Base-by-base conservation (phyloP, 2,329 filamentous ascomycete species). In the Simplicillium sp. region DNA sequence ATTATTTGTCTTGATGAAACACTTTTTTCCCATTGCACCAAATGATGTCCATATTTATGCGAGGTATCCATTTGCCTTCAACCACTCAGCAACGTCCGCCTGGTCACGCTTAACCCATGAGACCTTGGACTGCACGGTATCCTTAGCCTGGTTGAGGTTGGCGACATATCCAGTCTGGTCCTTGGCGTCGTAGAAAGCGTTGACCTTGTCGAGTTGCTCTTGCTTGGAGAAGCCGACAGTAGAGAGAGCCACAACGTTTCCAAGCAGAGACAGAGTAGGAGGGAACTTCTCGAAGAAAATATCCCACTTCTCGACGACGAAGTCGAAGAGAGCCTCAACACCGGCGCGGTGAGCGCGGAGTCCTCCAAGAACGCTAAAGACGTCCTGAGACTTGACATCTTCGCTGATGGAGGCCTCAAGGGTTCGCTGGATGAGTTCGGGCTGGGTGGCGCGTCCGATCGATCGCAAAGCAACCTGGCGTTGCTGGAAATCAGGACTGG, bases 311-410 rank as follows among this genome's bases (percentile, higher is more conserved):
- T 80, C 72, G 57, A 81, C 84, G 69, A 94, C 72, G 85, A 87
- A 97, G 14, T 60, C 63, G 74, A 84, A 96, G 43, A 95, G 73
- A 7, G 84, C 84, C 43, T 84, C 70, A 42, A 94, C 84, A 50
- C 90, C 90, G 34, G 80, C 78, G 7, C 79, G 67, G 57, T 94
- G 87, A 40, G 76, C 77, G 44, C 89, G 79, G 20, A 97, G 75
- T 7, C 85, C 85, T 29, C 79, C 77, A 32, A 92, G 76, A 2
- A 90, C 89, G 58, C 95, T 80, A 66, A 95, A 96, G 48, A 96
- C 81, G 60, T 97, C 90, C 62, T 96, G 90, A 48, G 85, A 87
- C 70, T 94, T 94, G 63, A 96, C 84, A 50, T 94, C 83, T 46
- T 82, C 78, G 58, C 80, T 79, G 43, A 89, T 73, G 28, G 88